Conservation (phyloP, 768 basidiomycete species). For the Tulasnella sp. region DNA sequence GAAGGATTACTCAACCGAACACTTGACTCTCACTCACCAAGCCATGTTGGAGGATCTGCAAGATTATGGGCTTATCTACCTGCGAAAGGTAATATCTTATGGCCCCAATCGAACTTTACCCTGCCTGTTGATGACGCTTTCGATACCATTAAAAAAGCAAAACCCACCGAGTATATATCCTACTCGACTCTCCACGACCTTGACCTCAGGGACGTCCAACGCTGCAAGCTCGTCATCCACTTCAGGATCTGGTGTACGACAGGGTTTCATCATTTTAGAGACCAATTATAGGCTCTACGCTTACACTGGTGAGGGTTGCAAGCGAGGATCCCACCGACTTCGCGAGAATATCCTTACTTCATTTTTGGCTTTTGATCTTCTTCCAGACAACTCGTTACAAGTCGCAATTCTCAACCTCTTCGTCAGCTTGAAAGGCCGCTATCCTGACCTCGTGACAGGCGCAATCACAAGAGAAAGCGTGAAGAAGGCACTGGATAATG, state of each 20-base stretch:
- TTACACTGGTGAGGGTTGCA: slow-evolving; percentile 64
- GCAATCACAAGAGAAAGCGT: slow-evolving; percentile 92
- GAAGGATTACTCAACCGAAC: slow-evolving; percentile 83
- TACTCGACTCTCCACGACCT: slow-evolving; percentile 85
- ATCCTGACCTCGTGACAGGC: slow-evolving; percentile 94
- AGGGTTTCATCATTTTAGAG: slow-evolving; percentile 93
- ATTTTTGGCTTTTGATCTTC: slow-evolving; percentile 18
- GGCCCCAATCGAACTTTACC: background rate
- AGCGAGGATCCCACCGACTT: background rate
- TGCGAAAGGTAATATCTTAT: slow-evolving; percentile 43
- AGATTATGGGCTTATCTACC: slow-evolving; percentile 91
- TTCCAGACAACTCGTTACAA: slow-evolving; percentile 82
- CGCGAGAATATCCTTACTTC: slow-evolving; percentile 18
- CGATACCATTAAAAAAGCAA: background rate
- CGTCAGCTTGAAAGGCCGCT: slow-evolving; percentile 82
- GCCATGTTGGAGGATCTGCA: slow-evolving; percentile 87
- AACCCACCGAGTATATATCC: slow-evolving; percentile 70
- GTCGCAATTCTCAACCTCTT: slow-evolving; percentile 94
- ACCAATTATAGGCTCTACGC: slow-evolving; percentile 98
- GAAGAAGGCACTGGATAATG: slow-evolving; percentile 84
- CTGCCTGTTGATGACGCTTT: background rate
- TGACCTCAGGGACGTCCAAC: slow-evolving; percentile 82
- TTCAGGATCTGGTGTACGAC: slow-evolving; percentile 23
- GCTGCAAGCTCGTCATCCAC: slow-evolving; percentile 51
- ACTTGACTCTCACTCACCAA: slow-evolving; percentile 63